Base-by-base conservation (phyloP, 139 green algal genomes). In the Pleodorina starrii region DNA sequence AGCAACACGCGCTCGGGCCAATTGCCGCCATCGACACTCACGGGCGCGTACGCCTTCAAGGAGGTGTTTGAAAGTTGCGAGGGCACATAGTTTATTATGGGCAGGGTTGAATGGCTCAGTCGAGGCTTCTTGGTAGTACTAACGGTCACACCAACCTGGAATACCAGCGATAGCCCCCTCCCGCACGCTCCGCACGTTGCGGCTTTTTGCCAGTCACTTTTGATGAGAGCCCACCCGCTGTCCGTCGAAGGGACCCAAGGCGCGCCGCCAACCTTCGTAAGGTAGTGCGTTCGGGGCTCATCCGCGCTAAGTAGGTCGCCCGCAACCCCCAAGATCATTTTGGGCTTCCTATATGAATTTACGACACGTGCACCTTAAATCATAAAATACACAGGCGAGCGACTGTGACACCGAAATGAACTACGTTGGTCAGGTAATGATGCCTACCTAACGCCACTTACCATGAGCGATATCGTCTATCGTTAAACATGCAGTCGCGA, bases 81-180 rank as follows among this genome's bases (percentile, higher is more conserved):
- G n/a, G n/a, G n/a, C n/a, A n/a, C n/a, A n/a, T n/a, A n/a, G n/a
- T n/a, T n/a, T n/a, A n/a, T n/a, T n/a, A n/a, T n/a, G n/a, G n/a
- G n/a, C n/a, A n/a, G n/a, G n/a, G n/a, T n/a, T n/a, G n/a, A n/a
- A n/a, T n/a, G n/a, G n/a, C n/a, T n/a, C n/a, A n/a, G n/a, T n/a
- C n/a, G n/a, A n/a, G n/a, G n/a, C n/a, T n/a, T n/a, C n/a, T n/a
- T n/a, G n/a, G n/a, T n/a, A n/a, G n/a, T n/a, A n/a, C n/a, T n/a
- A n/a, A n/a, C n/a, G n/a, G n/a, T n/a, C n/a, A n/a, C n/a, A n/a
- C 54, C 54, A 36, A 90, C 94, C 93, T 96, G 93, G 19, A 96
- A 57, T 11, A 96, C 77, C 23, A 95, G 84, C 5, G 90, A 90
- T 72, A 96, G 38, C 0, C 68, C 57, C 10, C 25, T 59, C 23